Evolutionary conservation across 2,329 filamentous ascomycete species (phyloP), one percentile per base, ranked within the genome.

Genomic region (Hymenoscyphus linearis): DNA sequence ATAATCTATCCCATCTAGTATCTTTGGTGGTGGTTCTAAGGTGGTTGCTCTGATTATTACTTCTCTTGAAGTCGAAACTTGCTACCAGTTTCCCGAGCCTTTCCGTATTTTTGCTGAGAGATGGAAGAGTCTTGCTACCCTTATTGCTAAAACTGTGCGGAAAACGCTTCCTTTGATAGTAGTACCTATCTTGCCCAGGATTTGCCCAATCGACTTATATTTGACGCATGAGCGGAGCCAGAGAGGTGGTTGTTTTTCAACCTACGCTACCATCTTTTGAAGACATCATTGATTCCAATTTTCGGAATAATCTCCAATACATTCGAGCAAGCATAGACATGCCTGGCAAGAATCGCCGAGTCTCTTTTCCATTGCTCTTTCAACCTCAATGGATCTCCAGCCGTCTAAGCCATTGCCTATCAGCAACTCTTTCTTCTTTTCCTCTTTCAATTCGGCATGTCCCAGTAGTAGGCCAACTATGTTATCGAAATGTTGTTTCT

Each of bases 161-260:
- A 18, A 70, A 66, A 54, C 66, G 61, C 34, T 68, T 65, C 35
- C 66, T 34, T 61, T 71, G 66, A 31, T 70, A 71, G 25, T 69
- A 58, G 65, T 66, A 69, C 53, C 35, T 55, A 22, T 62, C 65
- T 13, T 62, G 62, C 10, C 65, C 67, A 2, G 66, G 60, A 2
- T 59, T 56, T 26, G 64, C 64, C 68, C 68, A 70, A 18, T 68
- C 64, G 57, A 69, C 60, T 65, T 69, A 47, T 10, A 18, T 47
- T 47, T 22, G 5, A 10, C 7, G 9, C 12, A 47, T 47, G 2
- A 16, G 52, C 40, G 52, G 18, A 27, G 50, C 44, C 44, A 40
- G 50, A 54, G 6, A 37, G 65, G 18, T 55, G 18, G 31, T 7
- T 14, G 12, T 55, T 16, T 5, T 25, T 37, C 34, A 27, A 56